Evolutionary conservation across 2,329 filamentous ascomycete genomes (phyloP).

Genomic region (Fusarium multiceps): DNA sequence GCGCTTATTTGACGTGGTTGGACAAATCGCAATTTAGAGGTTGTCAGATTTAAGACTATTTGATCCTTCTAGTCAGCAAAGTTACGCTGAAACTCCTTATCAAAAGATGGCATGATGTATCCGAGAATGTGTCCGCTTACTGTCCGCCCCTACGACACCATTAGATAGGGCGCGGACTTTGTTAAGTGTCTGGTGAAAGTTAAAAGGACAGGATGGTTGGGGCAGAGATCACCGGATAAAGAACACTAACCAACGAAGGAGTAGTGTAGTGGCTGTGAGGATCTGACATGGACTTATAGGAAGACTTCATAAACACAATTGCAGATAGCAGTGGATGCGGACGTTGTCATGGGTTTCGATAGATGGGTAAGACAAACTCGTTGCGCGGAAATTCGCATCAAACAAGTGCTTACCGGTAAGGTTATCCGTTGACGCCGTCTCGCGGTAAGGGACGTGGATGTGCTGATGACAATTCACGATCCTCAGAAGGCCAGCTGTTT

Average conservation of each 20-base stretch:
- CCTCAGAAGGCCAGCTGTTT: neutral
- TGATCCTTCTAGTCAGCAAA: neutral
- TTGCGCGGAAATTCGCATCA: too few species aligned
- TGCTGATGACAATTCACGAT: neutral
- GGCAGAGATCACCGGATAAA: neutral
- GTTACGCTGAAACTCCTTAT: neutral
- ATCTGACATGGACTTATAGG: neutral
- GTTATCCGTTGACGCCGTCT: neutral
- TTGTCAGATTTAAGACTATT: constrained; percentile 20
- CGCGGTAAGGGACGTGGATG: neutral
- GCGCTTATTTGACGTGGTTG: constrained; percentile 10
- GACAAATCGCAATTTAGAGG: neutral
- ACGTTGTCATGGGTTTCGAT: neutral
- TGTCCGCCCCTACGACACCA: neutral
- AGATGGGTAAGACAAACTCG: neutral
- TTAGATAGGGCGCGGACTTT: neutral
- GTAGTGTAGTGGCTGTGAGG: neutral
- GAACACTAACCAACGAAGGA: too few species aligned
- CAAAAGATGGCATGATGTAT: neutral
- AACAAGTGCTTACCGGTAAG: neutral
- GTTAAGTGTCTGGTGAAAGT: constrained; percentile 6
- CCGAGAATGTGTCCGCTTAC: constrained; percentile 21
- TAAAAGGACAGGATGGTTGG: neutral
- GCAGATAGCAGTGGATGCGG: neutral
- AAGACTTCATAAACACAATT: neutral